These are phyloP conservation scores for Apiospora koreana DNA, from an alignment of 2,329 filamentous ascomycete species.

Conservation along the genomic window DNA sequence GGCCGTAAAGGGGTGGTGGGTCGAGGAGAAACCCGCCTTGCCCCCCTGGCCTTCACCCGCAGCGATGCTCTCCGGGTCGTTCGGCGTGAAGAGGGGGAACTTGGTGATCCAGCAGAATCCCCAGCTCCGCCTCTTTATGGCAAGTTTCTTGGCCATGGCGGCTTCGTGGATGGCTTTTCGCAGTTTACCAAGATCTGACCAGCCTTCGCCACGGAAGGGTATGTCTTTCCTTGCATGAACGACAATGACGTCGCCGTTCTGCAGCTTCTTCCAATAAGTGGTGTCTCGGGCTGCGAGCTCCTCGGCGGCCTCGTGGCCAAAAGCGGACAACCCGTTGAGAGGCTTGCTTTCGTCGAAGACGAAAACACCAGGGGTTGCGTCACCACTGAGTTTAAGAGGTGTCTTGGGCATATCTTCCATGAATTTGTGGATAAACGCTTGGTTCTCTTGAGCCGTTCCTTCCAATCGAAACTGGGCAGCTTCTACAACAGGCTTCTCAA, in stretches of 20 bases:
- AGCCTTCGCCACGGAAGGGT: conserved; percentile 67
- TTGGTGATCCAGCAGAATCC: conserved; percentile 83
- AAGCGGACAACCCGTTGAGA: conserved; percentile 67
- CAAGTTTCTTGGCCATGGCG: conserved; percentile 63
- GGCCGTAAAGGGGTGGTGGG: conserved; percentile 95
- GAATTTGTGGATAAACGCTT: conserved; percentile 59
- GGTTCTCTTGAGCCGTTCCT: not conserved
- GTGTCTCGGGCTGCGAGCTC: conserved; percentile 23
- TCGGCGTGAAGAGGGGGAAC: conserved; percentile 89
- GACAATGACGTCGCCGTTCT: conserved; percentile 77
- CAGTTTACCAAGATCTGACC: conserved; percentile 70
- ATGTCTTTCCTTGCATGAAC: conserved; percentile 74
- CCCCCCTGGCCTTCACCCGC: conserved; percentile 79
- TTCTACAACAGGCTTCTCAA: conserved; percentile 72
- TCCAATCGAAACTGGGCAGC: conserved; percentile 66
- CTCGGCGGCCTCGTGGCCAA: conserved; percentile 30
- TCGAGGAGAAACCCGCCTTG: conserved; percentile 76
- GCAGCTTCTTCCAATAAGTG: conserved; percentile 36
- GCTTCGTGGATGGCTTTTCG: conserved; percentile 69
- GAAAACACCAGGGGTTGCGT: conserved; percentile 80
- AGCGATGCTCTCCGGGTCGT: conserved; percentile 49
- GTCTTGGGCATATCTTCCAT: conserved; percentile 64
- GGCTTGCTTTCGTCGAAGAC: conserved; percentile 74
- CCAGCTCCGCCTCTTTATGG: conserved; percentile 52
- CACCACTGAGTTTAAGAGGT: conserved; percentile 64